A percentile compares a stretch with the other conserved stretches of the same genome.
Conservation (phyloP, 768 basidiomycete genomes). For the Termitomyces sp. region DNA sequence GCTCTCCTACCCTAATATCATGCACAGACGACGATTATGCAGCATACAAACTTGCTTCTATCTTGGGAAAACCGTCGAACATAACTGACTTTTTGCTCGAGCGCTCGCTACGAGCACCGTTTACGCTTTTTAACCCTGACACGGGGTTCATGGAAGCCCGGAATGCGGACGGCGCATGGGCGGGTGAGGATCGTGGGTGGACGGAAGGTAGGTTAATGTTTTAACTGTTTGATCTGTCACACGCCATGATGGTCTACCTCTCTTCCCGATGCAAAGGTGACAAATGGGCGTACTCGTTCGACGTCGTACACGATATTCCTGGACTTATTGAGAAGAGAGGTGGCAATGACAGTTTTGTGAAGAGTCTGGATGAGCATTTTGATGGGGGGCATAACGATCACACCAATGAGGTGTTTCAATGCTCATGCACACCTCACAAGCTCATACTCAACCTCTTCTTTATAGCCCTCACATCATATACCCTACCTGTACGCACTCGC, state of each 20-base stretch:
- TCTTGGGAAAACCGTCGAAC: conserved; percentile 46
- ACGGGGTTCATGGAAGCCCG: conserved; percentile 85
- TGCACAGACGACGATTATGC: conserved; percentile 72
- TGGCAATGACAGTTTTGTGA: conserved; percentile 59
- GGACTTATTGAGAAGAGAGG: conserved; percentile 59
- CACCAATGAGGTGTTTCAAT: conserved; percentile 58
- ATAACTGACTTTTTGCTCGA: conserved; percentile 42
- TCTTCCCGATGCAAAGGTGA: conserved; percentile 25
- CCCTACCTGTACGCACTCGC: conserved; percentile 78
- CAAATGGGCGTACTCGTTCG: conserved; percentile 69
- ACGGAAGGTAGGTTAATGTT: conserved; percentile 56
- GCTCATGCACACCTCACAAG: not conserved
- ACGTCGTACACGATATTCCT: conserved; percentile 68
- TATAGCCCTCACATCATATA: conserved; percentile 79
- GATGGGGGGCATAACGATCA: conserved; percentile 72
- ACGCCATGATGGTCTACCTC: too few species aligned
- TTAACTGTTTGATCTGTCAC: not conserved
- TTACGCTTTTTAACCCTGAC: conserved; percentile 59
- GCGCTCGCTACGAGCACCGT: conserved; percentile 53
- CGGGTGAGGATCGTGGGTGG: conserved; percentile 69
- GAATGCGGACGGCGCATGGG: conserved; percentile 64
- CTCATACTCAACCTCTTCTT: not conserved
- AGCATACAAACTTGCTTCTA: conserved; percentile 53
- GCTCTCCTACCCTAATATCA: not conserved
- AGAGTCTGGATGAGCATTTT: conserved; percentile 58